phyloP scores from a whole-genome alignment of 2,329 filamentous ascomycete species.

The Amesomyces nigricolor region DNA sequence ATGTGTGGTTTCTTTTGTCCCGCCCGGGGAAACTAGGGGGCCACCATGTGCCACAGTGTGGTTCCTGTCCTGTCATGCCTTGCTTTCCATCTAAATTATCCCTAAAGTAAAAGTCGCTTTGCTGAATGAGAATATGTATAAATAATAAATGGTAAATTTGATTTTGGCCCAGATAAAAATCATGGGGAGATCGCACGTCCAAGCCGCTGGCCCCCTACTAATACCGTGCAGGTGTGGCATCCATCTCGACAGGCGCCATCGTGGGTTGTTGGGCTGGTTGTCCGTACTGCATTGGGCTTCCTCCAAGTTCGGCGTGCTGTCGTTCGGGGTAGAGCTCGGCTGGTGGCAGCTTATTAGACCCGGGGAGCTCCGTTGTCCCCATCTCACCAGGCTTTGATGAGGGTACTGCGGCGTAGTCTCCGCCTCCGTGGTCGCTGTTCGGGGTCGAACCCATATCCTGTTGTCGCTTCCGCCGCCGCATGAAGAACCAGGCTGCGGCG shows the following conservation, averaged over 20 bases:
- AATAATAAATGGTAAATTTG: too few relatives aligned
- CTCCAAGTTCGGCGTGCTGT: background rate
- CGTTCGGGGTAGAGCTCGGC: background rate
- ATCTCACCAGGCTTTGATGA: background rate
- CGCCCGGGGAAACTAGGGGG: too few relatives aligned
- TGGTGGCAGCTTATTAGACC: background rate
- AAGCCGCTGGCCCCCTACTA: background rate
- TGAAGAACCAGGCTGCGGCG: constrained; percentile 10
- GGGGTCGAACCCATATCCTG: background rate
- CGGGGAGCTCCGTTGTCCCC: background rate
- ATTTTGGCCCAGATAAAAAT: too few relatives aligned
- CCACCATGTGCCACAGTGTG: too few relatives aligned
- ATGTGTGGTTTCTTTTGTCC: too few relatives aligned
- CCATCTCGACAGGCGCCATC: constrained; percentile 9
- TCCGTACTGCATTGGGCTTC: background rate
- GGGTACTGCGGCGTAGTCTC: background rate
- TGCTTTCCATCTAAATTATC: too few relatives aligned
- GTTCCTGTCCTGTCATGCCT: too few relatives aligned
- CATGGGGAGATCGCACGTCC: too few relatives aligned
- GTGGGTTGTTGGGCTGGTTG: background rate
- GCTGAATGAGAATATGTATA: too few relatives aligned
- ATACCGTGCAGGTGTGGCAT: background rate
- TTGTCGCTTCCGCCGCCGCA: constrained; percentile 7
- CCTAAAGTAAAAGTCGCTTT: too few relatives aligned
- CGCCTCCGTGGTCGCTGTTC: background rate